phyloP scores from a whole-genome alignment of 208 protist species.

The Trypanosoma conorhini region DNA sequence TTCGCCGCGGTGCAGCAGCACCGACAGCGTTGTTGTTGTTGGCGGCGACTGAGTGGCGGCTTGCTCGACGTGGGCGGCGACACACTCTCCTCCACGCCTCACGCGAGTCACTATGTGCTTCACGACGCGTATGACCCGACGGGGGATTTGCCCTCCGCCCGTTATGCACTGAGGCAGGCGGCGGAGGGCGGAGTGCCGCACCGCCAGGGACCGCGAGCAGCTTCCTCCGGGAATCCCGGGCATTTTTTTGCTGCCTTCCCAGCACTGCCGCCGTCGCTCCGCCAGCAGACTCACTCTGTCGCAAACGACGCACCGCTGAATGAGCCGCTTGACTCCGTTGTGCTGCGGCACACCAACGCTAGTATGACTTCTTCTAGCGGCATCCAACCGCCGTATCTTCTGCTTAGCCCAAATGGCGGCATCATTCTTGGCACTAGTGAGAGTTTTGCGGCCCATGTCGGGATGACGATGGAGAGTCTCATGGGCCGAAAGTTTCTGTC shows the following conservation, averaged over 20 bases:
- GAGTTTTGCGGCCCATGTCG: constrained; percentile 46
- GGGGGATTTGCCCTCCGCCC: background rate
- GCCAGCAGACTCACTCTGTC: background rate
- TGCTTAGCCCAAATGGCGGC: constrained; percentile 9
- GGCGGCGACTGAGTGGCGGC: background rate
- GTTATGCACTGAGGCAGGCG: background rate
- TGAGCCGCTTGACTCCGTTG: background rate
- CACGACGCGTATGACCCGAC: background rate
- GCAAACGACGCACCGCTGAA: background rate
- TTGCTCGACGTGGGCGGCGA: background rate
- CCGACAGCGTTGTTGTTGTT: background rate
- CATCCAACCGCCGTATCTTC: background rate
- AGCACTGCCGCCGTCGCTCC: background rate
- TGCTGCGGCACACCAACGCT: background rate
- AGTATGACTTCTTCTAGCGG: background rate
- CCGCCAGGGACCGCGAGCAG: background rate
- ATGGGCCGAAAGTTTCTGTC: constrained; percentile 35
- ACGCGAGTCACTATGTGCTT: background rate
- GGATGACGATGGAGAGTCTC: constrained; percentile 35
- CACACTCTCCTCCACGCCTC: background rate
- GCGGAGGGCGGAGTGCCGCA: background rate
- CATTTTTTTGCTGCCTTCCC: background rate
- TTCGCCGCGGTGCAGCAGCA: background rate
- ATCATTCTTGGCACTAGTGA: constrained; percentile 55
- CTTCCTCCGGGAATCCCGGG: background rate